Base-by-base conservation (phyloP, 139 green algal genomes). In the Desmodesmus armatus region DNA sequence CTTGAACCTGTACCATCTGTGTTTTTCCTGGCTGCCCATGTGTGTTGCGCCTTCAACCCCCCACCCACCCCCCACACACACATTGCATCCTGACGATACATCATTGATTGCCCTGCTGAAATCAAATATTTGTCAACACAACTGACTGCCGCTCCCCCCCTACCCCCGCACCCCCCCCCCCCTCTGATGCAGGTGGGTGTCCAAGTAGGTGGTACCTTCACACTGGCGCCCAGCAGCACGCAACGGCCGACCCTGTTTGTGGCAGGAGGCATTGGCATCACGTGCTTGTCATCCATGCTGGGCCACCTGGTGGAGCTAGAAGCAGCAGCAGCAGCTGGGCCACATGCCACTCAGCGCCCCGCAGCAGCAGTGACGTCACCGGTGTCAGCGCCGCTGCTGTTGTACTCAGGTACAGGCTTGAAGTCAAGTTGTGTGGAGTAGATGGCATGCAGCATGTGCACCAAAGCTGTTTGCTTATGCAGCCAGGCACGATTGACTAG, bases 211-310 rank as follows among this genome's bases (percentile, higher is more conserved):
- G 82, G 82, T 25, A 66, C 17, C 9, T 87, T 83, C 58, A 87
- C 72, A 1, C 71, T 87, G 25, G 2, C 15, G 17, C 72, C 44
- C 15, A 43, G 39, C 17, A 73, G 70, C 70, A 39, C 21, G 29
- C 40, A 39, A 23, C 53, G n/a, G 43, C 82, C 70, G 1, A 76
- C 31, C 39, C 43, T 87, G 21, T 87, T 87, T 67, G 33, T 82
- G 9, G 82, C 82, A 35, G 82, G 82, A 40, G 82, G 82, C 58
- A 87, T 87, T 35, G 82, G 82, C 82, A 71, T 87, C 29, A 87
- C 82, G 39, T 49, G 71, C 3, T 31, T 87, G 11, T 41, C 43
- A 5, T 75, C 82, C 7, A 87, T 87, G 82, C 33, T 87, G 5
- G 82, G 19, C 4, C 27, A 73, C 13, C 21, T 87, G 55, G 41